phyloP scores from a whole-genome alignment of 768 basidiomycete genomes.

The Termitomyces sp. region DNA sequence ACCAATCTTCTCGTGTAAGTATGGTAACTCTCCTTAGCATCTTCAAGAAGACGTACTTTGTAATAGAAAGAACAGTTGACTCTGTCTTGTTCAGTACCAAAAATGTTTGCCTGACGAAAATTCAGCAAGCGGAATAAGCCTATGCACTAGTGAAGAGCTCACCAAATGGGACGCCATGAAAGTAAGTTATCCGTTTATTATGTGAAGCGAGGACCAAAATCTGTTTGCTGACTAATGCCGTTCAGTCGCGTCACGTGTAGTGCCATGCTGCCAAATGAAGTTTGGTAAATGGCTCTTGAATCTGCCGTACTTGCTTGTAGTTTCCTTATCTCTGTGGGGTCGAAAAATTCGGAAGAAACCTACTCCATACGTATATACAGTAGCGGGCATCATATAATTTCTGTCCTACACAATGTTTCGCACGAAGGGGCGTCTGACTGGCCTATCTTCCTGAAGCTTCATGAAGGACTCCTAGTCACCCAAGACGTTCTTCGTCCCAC shows the following conservation, averaged over 20 bases:
- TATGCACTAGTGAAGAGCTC: constrained; percentile 15
- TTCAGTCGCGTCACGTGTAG: background rate
- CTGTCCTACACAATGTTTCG: too few relatives aligned
- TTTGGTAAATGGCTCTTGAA: too few relatives aligned
- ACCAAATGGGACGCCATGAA: constrained; percentile 77
- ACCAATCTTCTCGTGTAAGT: constrained; percentile 64
- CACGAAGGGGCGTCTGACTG: too few relatives aligned
- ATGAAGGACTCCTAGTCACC: too few relatives aligned
- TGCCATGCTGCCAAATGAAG: too few relatives aligned
- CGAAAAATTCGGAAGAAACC: too few relatives aligned
- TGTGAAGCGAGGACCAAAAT: background rate
- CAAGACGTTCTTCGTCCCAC: too few relatives aligned
- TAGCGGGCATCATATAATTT: too few relatives aligned
- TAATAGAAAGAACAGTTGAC: constrained; percentile 99
- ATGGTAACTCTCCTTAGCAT: constrained; percentile 6
- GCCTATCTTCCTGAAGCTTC: too few relatives aligned
- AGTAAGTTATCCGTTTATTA: background rate
- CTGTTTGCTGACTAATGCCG: background rate
- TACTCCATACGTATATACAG: too few relatives aligned
- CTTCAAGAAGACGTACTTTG: constrained; percentile 49
- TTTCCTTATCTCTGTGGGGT: too few relatives aligned
- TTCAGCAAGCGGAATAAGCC: background rate
- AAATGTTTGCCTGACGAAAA: constrained; percentile 76
- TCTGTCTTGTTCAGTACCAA: constrained; percentile 90
- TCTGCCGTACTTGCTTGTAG: too few relatives aligned